Conservation (phyloP, 148 eudicot genomes). For the Silene latifolia region DNA sequence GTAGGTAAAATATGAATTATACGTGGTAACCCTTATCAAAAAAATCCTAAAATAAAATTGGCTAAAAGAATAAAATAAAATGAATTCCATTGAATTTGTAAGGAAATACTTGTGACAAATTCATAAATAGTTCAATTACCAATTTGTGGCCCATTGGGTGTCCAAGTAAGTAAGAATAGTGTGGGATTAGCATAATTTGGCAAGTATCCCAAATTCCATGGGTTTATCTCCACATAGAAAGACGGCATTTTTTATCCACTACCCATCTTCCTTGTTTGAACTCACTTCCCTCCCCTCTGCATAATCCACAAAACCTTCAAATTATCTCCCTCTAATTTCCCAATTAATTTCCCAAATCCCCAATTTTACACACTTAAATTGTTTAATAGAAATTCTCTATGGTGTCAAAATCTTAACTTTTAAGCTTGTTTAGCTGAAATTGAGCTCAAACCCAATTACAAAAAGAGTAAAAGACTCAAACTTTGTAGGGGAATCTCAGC, state of each 20-base stretch:
- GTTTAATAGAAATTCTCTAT: too few relatives aligned
- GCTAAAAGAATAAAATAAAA: too few relatives aligned
- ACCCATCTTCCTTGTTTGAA: neutral
- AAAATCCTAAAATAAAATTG: too few relatives aligned
- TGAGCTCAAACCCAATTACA: neutral
- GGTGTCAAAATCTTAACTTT: neutral
- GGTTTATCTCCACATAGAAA: neutral
- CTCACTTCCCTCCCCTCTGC: neutral
- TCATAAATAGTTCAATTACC: too few relatives aligned
- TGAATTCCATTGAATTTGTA: too few relatives aligned
- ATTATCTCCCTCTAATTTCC: neutral
- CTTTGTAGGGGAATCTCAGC: slow-evolving; percentile 23
- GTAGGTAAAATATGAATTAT: too few relatives aligned
- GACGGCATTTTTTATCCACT: neutral
- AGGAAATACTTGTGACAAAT: too few relatives aligned
- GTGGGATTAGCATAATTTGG: slow-evolving; percentile 3
- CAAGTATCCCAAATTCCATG: neutral
- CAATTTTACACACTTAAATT: too few relatives aligned
- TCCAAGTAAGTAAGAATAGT: neutral
- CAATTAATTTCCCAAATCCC: neutral
- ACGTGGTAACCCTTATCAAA: too few relatives aligned
- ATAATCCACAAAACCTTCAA: neutral
- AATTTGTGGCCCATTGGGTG: slow-evolving; percentile 5
- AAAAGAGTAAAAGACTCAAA: neutral
- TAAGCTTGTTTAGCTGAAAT: neutral